A percentile compares a stretch with the other conserved stretches of the same genome.
Evolutionary conservation across 768 basidiomycete genomes (phyloP).

Genomic region (Suillus americanus): DNA sequence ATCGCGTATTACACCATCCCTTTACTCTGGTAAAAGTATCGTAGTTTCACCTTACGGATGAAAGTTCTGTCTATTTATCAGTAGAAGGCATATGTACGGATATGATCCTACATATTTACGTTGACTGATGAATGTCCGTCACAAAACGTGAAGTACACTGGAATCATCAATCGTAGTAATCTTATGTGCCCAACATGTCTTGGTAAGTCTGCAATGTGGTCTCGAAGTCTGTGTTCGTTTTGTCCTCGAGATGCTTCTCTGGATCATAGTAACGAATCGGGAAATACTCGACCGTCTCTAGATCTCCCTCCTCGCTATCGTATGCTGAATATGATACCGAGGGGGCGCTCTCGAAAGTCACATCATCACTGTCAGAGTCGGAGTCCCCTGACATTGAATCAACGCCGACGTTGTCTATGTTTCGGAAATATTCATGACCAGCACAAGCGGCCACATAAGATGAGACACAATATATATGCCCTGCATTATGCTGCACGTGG

Average conservation of each 20-base stretch:
- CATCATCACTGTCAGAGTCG: not conserved
- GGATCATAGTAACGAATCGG: not conserved
- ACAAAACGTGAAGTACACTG: not conserved
- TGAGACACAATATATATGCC: slow-evolving; percentile 5
- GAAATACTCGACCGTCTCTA: not conserved
- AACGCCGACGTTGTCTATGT: not conserved
- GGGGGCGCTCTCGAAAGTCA: not conserved
- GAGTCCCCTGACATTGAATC: not conserved
- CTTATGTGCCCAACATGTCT: not conserved
- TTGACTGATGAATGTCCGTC: not conserved
- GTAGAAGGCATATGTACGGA: not conserved
- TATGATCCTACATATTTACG: not conserved
- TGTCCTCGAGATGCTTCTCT: not conserved
- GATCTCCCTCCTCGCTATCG: slow-evolving; percentile 10
- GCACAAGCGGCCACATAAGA: not conserved
- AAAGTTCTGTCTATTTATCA: slow-evolving; percentile 9
- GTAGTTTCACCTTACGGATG: slow-evolving; percentile 14
- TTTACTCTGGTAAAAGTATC: slow-evolving; percentile 28
- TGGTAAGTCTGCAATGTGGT: not conserved
- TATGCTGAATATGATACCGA: slow-evolving; percentile 6
- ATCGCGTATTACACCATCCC: slow-evolving; percentile 4
- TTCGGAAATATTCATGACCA: not conserved
- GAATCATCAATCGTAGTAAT: not conserved
- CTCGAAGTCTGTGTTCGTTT: not conserved
- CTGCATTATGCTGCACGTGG: slow-evolving; percentile 4